Base-by-base conservation (phyloP, 805 yeast genomes). In the Priceomyces medius region DNA sequence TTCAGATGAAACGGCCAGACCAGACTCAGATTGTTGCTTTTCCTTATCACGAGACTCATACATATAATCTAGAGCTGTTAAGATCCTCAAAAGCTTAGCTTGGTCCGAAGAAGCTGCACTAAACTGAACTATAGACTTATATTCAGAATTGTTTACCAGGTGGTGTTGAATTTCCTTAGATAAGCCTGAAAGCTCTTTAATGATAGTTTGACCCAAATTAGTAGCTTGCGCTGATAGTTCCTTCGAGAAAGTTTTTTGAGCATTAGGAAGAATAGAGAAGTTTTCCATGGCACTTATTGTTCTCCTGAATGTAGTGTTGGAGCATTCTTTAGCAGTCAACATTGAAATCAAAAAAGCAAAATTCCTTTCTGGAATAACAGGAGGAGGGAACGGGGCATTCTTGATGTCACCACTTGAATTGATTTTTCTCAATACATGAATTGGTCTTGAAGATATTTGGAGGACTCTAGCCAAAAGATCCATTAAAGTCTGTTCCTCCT, bases 51-150 rank as follows among this genome's bases (percentile, higher is more conserved):
- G 64, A 0, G 70, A 56, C 39, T 82, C 88, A 59, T 79, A 85
- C 55, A 90, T 69, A 51, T 84, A 88, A 53, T 90, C 97, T 43
- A 90, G 72, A 0, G 97, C 96, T 1, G 97, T 89, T 45, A 90
- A 69, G 2, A 88, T 81, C 38, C 96, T 74, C 41, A 91, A 67
- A n/a, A 93, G 63, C 54, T 88, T 89, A 6, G 97, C 86, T 58
- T 93, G 98, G 46, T 85, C 89, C 0, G 96, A 85, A 31, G 85
- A 80, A 1, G 89, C 79, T 0, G 88, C 77, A 2, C 93, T 85
- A 55, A 90, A 87, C 50, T 79, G 79, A 20, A 77, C 64, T 45
- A 89, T 70, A 2, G 80, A 64, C 19, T 76, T 79, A 17, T 76
- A 72, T 35, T 75, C 77, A 20, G 79, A 69, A 20, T 77, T 69